These are phyloP conservation scores for Helianthus annuus DNA, from an alignment of 129 eudicot species.

Conservation along the genomic window HanXRQr2.0-SUNRISE NC_035443.2:71080149-71080648, in stretches of 20 bases:
- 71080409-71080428: constrained; percentile 14
- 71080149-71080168: no score
- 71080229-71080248: background rate
- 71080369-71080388: background rate
- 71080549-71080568: constrained; percentile 89
- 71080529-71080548: constrained; percentile 55
- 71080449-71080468: constrained; percentile 83
- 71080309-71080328: background rate
- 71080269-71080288: background rate
- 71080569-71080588: constrained; percentile 23
- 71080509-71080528: constrained; percentile 71
- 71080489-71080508: constrained; percentile 80
- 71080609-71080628: constrained; percentile 13
- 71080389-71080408: constrained; percentile 13
- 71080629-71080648: background rate
- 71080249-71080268: constrained; percentile 5
- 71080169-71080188: no score
- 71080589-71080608: constrained; percentile 5
- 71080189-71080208: no score
- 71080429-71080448: constrained; percentile 58
- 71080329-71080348: background rate
- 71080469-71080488: constrained; percentile 81
- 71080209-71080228: background rate
- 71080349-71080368: background rate
- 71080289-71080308: background rate